Evolutionary conservation across 352 stramenopile species (phyloP), one percentile per base, ranked within the genome.

Genomic region (Saprolegnia parasitica): DNA sequence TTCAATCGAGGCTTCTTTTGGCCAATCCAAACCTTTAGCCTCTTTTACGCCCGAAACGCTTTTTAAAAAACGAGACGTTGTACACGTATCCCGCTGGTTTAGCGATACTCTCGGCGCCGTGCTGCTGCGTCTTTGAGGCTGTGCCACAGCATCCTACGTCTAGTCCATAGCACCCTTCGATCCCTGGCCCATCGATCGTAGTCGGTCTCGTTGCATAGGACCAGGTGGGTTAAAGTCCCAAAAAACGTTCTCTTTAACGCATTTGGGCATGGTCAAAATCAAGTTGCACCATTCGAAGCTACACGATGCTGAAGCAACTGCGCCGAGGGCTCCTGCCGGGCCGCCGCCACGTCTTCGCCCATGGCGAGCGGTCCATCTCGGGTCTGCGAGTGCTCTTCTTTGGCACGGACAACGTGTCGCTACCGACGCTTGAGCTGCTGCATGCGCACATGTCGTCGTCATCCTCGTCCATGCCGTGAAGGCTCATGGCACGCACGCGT

Each of bases 331-430:
- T 39, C 26, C 13, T n/a, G 46, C 20, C 29, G 18, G 9, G 62
- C 49, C 11, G 21, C 18, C 58, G 42, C 42, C 42, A 49, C 18
- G 49, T 67, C 26, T 32, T 50, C 39, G 20, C 29, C 21, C 58
- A 67, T 15, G 8, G 9, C 20, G 21, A 1, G n/a, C 63, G 63
- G 2, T 46, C 35, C 5, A 42, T 23, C 18, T 56, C 61, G 40
- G 63, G 39, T 5, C 32, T 70, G 20, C 81, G 85, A 55, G 84
- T 95, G 35, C 73, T 95, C 16, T 95, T 95, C 77, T 95, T 95
- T 74, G 86, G 86, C 37, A 95, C 86, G 4, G 86, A 95, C 65
- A 81, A 95, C 47, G 83, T 95, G 29, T 93, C 86, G 21, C 77
- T 93, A 39, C 79, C 84, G 40, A 95, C 86, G 71, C 82, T 95